phyloP scores from a whole-genome alignment of 2,329 filamentous ascomycete species.

The Paraconiothyrium brasiliense region DNA sequence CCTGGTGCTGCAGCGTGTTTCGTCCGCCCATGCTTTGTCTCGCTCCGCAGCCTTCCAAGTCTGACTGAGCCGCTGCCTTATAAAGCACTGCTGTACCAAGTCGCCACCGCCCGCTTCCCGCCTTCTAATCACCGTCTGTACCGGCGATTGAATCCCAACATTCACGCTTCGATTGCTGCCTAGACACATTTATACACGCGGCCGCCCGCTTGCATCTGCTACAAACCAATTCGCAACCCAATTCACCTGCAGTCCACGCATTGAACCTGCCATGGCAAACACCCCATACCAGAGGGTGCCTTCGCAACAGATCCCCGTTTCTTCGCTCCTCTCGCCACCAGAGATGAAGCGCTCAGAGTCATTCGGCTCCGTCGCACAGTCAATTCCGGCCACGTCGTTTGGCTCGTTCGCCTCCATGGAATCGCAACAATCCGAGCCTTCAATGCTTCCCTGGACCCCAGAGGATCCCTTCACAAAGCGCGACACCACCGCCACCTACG shows the following conservation, averaged over 20 bases:
- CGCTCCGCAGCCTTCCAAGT: conserved; percentile 2
- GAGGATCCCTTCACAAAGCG: conserved; percentile 35
- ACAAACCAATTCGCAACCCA: conserved; percentile 6
- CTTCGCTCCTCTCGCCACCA: conserved; percentile 52
- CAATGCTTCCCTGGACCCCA: conserved; percentile 32
- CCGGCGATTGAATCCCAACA: conserved; percentile 15
- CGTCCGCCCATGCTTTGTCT: conserved; percentile 6
- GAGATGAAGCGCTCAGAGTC: conserved; percentile 52
- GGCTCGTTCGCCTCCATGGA: conserved; percentile 38
- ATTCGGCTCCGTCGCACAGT: conserved; percentile 45
- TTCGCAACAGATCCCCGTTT: conserved; percentile 46
- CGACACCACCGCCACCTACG: conserved; percentile 36
- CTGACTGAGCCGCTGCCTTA: conserved; percentile 1
- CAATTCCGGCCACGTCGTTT: conserved; percentile 34
- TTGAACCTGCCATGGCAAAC: conserved; percentile 9
- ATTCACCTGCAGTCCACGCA: not conserved
- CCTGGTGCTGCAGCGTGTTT: conserved; percentile 5
- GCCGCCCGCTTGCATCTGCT: conserved; percentile 4
- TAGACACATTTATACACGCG: conserved; percentile 1
- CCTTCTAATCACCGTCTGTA: not conserved
- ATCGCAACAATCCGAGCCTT: conserved; percentile 28
- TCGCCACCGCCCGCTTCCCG: conserved; percentile 3
- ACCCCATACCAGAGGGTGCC: conserved; percentile 32
- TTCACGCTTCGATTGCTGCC: conserved; percentile 14
- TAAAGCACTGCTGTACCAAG: not conserved